Evolutionary conservation across 2,329 filamentous ascomycete genomes (phyloP).

Genomic region (Basipetospora sp.): DNA sequence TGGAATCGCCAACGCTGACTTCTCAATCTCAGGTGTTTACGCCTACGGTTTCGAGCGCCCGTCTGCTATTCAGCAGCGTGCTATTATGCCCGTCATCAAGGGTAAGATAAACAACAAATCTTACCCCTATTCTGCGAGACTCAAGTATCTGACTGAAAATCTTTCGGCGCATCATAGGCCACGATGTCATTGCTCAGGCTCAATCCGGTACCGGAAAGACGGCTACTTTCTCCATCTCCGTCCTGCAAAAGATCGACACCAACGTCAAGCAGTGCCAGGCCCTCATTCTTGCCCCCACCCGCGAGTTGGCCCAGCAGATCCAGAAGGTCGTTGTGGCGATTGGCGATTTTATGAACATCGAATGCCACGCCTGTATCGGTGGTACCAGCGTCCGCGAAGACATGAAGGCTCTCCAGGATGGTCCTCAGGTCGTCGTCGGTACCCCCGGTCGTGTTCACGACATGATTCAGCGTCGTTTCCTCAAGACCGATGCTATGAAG

Average conservation of each 20-base stretch:
- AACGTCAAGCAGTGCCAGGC: conserved; percentile 94
- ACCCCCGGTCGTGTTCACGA: conserved; percentile 97
- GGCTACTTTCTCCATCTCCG: conserved; percentile 97
- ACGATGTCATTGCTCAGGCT: conserved; percentile 98
- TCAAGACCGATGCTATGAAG: conserved; percentile 97
- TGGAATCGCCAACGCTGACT: too few species aligned
- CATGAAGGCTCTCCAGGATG: conserved; percentile 93
- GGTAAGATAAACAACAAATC: conserved; percentile 40
- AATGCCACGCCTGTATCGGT: conserved; percentile 98
- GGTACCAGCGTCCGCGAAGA: conserved; percentile 96
- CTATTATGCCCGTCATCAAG: conserved; percentile 99
- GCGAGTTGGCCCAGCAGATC: conserved; percentile 97
- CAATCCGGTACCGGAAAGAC: conserved; percentile 99
- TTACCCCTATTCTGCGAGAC: background rate
- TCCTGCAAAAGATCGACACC: conserved; percentile 96
- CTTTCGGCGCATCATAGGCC: conserved; percentile 37
- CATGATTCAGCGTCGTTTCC: conserved; percentile 96
- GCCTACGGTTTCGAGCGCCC: conserved; percentile 99
- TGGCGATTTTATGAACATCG: conserved; percentile 98
- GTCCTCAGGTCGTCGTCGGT: conserved; percentile 92
- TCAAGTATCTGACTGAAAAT: background rate
- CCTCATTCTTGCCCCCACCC: conserved; percentile 90
- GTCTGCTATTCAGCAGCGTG: conserved; percentile 98
- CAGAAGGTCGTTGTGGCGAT: conserved; percentile 98
- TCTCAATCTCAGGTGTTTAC: conserved; percentile 56